Percentiles rank a stretch among this genome's conserved stretches.
Conservation (phyloP, 768 basidiomycete genomes). For the Royoungia palumana region DNA sequence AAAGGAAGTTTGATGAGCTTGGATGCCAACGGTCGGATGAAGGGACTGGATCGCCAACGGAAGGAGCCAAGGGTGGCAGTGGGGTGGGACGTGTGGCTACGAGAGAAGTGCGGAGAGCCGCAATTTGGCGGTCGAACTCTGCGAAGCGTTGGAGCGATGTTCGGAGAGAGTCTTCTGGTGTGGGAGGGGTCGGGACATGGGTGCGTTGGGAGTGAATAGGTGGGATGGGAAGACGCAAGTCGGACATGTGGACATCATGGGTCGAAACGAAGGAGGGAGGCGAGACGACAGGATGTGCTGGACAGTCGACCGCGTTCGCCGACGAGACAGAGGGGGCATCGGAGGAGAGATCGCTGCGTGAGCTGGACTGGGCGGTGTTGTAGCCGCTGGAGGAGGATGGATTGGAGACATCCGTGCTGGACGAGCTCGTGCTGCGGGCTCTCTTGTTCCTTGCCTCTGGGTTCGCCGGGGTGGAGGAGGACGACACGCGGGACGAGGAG, state of each 20-base stretch:
- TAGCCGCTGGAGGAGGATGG: constrained; percentile 38
- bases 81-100: constrained; percentile 26
- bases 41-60: constrained; percentile 16
- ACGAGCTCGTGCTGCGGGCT: constrained; percentile 52
- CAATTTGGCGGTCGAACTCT: constrained; percentile 52
- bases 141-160: constrained; percentile 50
- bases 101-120: constrained; percentile 43
- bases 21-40: constrained; percentile 18
- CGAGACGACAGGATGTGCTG: constrained; percentile 21
- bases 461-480: constrained; percentile 5
- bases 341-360: constrained; percentile 28
- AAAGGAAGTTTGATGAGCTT: constrained; percentile 19
- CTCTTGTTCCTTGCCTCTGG: constrained; percentile 55
- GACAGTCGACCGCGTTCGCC: constrained; percentile 14
- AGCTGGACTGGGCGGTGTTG: constrained; percentile 34
- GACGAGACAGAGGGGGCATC: constrained; percentile 15
- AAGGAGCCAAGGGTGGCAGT: constrained; percentile 23
- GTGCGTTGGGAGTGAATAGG: constrained; percentile 14
- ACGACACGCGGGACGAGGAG: constrained; percentile 10
- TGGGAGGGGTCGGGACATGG: constrained; percentile 12
- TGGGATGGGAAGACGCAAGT: constrained; percentile 27
- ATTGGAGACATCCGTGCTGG: constrained; percentile 33
- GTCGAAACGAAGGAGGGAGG: constrained; percentile 40
- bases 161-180: constrained; percentile 38
- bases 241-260: constrained; percentile 52